A percentile compares a stretch with the other conserved stretches of the same genome.
phyloP scores from a whole-genome alignment of 768 basidiomycete genomes.

The Wakefieldia striispora region DNA sequence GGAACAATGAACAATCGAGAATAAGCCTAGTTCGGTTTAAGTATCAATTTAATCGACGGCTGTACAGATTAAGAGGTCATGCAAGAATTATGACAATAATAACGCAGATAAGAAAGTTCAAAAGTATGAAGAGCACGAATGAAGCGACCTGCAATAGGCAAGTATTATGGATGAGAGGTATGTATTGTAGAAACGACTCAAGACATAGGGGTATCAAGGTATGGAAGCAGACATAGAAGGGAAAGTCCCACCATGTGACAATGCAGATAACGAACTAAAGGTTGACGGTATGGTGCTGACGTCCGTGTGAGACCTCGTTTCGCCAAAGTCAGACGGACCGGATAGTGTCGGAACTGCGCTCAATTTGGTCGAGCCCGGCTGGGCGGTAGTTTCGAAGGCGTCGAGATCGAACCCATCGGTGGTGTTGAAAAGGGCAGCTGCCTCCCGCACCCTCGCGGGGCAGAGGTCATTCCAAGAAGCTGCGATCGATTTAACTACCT shows the following conservation, averaged over 20 bases:
- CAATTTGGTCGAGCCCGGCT: not conserved
- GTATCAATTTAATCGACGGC: no score
- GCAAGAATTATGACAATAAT: no score
- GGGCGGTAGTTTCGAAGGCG: slow-evolving; percentile 7
- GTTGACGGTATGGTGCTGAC: slow-evolving; percentile 17
- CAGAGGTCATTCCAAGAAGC: slow-evolving; percentile 22
- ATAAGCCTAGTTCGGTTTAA: no score
- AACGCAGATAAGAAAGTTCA: not conserved
- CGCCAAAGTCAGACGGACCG: not conserved
- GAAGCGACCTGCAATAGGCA: not conserved
- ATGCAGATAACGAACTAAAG: slow-evolving; percentile 8
- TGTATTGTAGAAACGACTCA: not conserved
- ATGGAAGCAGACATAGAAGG: not conserved
- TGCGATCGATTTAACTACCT: slow-evolving; percentile 1
- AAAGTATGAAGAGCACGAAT: not conserved
- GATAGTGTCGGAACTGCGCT: slow-evolving; percentile 1
- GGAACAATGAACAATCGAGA: no score
- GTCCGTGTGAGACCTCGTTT: slow-evolving; percentile 12
- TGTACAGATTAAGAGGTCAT: no score
- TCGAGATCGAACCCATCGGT: slow-evolving; percentile 20
- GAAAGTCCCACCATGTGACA: not conserved
- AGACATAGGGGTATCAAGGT: not conserved
- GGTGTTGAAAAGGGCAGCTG: slow-evolving; percentile 13
- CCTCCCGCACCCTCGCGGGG: slow-evolving; percentile 17
- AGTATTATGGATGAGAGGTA: not conserved